Evolutionary conservation across 176 grass and related monocot species (phyloP), one percentile per base, ranked within the genome.

Genomic region (Ampelocalamus luodianensis): DNA sequence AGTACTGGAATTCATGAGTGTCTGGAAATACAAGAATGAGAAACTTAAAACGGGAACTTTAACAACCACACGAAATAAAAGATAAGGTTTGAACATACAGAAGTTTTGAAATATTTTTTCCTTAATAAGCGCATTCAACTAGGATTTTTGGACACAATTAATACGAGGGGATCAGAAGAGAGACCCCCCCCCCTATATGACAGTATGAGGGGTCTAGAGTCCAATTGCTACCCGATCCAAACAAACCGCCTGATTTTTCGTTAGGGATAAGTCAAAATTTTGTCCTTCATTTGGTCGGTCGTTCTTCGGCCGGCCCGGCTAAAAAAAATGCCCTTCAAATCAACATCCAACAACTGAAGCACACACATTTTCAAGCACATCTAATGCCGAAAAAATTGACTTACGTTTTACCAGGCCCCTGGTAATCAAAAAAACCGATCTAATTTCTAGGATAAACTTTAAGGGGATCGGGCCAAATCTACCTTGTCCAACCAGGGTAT

Each of bases 1-100:
- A 89, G 59, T 45, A 70, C 4, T 65, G 14, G 48, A 87, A 58
- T 65, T 54, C 68, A 68, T 26, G 59, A 44, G 7, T 69, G 17
- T 69, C 42, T 18, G 58, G 4, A 44, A 58, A 81, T 70, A 56
- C 62, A 77, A 62, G 62, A 71, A 60, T 20, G 72, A 10, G 36
- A 77, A 77, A 86, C 55, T 85, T 42, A 24, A 88, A 44, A 38
- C 55, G 59, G 20, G 71, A 71, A 77, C 45, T 5, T 80, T 15
- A 71, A 42, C 1, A 68, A 44, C 46, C 1, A 0, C 23, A 32
- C 1, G 46, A 34, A 51, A 80, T 8, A 53, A 80, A 74, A 43
- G 37, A 58, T 60, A 54, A 62, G 37, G 17, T 27, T 55, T 39
- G 22, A 63, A 68, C 65, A 58, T 84, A 17, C 51, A 67, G 39